Base-by-base conservation (phyloP, 805 yeast species). In the Ascoidea tarda region DNA sequence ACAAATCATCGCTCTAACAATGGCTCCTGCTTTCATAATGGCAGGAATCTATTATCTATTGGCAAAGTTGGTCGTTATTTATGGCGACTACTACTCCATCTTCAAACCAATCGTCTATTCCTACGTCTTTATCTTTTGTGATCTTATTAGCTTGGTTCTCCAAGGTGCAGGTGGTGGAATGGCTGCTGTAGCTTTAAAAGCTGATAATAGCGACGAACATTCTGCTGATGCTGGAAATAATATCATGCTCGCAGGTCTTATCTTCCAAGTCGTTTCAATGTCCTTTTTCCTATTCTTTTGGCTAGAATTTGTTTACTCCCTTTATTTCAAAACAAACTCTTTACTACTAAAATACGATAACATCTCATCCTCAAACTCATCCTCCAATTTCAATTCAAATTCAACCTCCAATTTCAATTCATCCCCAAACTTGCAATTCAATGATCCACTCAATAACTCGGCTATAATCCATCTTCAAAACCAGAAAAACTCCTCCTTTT, bases 1-100 rank as follows among this genome's bases (percentile, higher is more conserved):
- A 59, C 95, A 88, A 64, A 75, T 83, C 56, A 75, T 81, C 52
- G 72, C 82, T 59, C 67, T 87, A 53, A 86, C 91, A 0, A 66
- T 88, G 49, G 91, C 87, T 0, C 96, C 96, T 0, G 87, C 87
- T 21, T 84, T 88, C 64, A 70, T 85, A 49, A 84, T 86, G 86
- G 96, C 85, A 4, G 96, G 91, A 1, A 71, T 88, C 2, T 89
- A 88, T 66, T 83, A 75, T 58, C 70, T 81, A 52, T 67, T 88
- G 57, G 88, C 85, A 5, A 84, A 86, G 64, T 59, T 84, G 50
- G 70, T 81, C 49, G 79, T 82, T 53, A 65, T 86, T 0, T 80
- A 78, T 60, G 87, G 87, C 1, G 68, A 70, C 53, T 61, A 68
- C 16, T 81, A 66, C 57, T 79, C 89, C 6, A 51, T 62, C 1